A percentile compares a stretch with the other conserved stretches of the same genome.
Evolutionary conservation across 768 basidiomycete genomes (phyloP).

Genomic region (Amanita subjunquillea): DNA sequence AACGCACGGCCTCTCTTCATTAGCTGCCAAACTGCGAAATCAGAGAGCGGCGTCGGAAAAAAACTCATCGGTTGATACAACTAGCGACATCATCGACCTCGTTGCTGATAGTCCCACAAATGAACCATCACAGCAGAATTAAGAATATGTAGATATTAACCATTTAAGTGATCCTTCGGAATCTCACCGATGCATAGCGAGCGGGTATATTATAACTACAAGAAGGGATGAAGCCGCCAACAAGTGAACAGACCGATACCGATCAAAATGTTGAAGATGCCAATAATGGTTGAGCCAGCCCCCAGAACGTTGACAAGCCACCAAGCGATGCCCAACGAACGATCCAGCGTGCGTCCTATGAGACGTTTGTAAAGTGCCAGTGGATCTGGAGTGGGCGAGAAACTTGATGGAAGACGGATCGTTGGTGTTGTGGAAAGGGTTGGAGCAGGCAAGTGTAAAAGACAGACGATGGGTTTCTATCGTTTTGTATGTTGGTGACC

Average conservation of each 20-base stretch:
- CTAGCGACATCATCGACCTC: not conserved
- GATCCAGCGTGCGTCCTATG: slow-evolving; percentile 58
- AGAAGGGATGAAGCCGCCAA: slow-evolving; percentile 30
- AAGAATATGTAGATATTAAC: not conserved
- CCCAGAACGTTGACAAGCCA: slow-evolving; percentile 66
- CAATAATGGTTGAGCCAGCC: slow-evolving; percentile 62
- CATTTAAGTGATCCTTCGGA: not conserved
- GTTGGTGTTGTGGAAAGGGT: slow-evolving; percentile 20
- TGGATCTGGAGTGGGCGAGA: slow-evolving; percentile 44
- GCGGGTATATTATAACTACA: not conserved
- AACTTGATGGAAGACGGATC: slow-evolving; percentile 40
- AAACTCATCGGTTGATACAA: not conserved
- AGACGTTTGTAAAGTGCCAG: slow-evolving; percentile 46
- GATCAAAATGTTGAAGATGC: slow-evolving; percentile 63
- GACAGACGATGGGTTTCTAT: slow-evolving; percentile 80
- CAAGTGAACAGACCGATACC: slow-evolving; percentile 56
- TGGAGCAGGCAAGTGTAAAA: slow-evolving; percentile 50
- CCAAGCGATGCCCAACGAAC: slow-evolving; percentile 73
- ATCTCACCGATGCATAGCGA: too few relatives aligned
- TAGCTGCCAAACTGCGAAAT: not conserved
- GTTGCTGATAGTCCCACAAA: not conserved
- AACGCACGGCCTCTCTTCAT: not conserved
- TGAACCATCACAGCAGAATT: not conserved
- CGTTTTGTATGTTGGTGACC: not conserved
- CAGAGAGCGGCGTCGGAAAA: not conserved